Percentiles rank a stretch among this genome's conserved stretches.
These are phyloP conservation scores for Erigeron canadensis DNA, from an alignment of 129 eudicot species.

Conservation along the genomic window DNA sequence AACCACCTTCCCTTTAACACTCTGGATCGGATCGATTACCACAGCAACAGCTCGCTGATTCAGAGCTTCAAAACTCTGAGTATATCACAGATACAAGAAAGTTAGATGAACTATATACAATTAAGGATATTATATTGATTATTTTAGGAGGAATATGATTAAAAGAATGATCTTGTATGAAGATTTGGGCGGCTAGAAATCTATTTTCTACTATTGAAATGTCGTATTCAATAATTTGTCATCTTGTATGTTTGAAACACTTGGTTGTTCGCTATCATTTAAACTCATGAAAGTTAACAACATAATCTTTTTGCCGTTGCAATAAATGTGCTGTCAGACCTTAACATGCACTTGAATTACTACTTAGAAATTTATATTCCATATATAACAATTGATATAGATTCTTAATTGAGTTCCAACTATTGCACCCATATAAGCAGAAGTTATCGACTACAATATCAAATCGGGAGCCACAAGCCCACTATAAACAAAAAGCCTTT, in stretches of 20 bases:
- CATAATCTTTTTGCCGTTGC: neutral
- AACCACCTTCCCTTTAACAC: slow-evolving; percentile 96
- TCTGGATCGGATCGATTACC: slow-evolving; percentile 95
- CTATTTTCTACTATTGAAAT: too few relatives aligned
- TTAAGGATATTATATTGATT: neutral
- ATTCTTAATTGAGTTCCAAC: neutral
- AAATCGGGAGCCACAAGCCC: neutral
- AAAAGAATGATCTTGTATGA: too few relatives aligned
- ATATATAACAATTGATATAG: neutral
- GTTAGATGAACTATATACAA: neutral
- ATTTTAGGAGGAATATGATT: neutral
- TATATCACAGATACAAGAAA: slow-evolving; percentile 2
- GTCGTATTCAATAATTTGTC: too few relatives aligned
- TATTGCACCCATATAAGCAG: neutral
- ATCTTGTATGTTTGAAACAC: neutral
- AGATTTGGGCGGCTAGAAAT: too few relatives aligned
- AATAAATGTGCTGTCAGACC: neutral
- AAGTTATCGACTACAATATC: neutral
- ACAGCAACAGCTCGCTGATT: slow-evolving; percentile 95
- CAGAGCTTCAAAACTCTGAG: slow-evolving; percentile 92
- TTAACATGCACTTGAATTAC: neutral
- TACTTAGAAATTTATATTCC: neutral
- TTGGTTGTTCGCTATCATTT: neutral
- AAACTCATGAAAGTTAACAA: neutral
- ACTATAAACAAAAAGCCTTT: neutral